Percentiles rank a stretch among this genome's conserved stretches.
These are phyloP conservation scores for Panicum hallii DNA, from an alignment of 202 grass and related monocot species.

Conservation along the genomic window DNA sequence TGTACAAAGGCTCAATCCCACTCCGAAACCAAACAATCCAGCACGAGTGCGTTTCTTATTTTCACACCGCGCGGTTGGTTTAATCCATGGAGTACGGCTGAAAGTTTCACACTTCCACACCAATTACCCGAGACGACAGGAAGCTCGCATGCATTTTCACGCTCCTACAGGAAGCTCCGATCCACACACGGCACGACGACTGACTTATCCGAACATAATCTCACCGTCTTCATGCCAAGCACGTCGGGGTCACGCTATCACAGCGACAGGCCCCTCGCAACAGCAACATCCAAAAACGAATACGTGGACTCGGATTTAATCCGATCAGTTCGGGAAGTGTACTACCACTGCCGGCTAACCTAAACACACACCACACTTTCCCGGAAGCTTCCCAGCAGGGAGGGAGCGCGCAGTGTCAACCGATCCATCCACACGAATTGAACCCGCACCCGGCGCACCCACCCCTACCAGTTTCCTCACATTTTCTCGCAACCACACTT, in stretches of 20 bases:
- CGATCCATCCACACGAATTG: conserved; percentile 26
- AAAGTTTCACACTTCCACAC: not conserved
- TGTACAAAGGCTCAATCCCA: not conserved
- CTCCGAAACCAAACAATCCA: not conserved
- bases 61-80: not conserved
- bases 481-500: conserved; percentile 18
- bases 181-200: not conserved
- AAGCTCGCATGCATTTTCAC: not conserved
- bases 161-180: not conserved
- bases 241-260: conserved; percentile 25
- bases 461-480: not conserved
- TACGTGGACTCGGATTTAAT: not conserved
- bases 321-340: not conserved
- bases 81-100: not conserved
- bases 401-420: conserved; percentile 3
- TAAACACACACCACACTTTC: conserved; percentile 5
- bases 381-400: conserved; percentile 32
- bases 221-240: not conserved
- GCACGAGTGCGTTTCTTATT: not conserved
- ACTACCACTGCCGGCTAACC: conserved; percentile 11
- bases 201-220: not conserved
- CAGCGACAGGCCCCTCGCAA: not conserved
- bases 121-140: not conserved
- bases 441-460: conserved; percentile 31
- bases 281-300: not conserved